A percentile compares a stretch with the other conserved stretches of the same genome.
Conservation (phyloP, 169 alveolate species). For the Eimeria maxima region DNA sequence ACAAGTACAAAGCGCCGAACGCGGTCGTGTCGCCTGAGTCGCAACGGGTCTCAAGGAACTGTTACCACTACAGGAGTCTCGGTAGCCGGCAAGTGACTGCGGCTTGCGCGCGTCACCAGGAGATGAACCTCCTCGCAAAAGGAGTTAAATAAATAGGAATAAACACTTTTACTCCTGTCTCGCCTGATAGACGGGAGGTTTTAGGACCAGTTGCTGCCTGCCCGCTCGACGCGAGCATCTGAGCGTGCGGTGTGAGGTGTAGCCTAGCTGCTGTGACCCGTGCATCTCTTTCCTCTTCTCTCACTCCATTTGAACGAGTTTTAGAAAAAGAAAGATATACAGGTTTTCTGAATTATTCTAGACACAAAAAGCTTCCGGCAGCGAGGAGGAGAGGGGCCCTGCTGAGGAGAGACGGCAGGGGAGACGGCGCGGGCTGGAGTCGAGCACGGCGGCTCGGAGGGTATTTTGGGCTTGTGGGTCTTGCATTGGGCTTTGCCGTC, state of each 20-base stretch:
- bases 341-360: no score
- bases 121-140: not conserved
- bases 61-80: no score
- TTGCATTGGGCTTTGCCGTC: not conserved
- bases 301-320: not conserved
- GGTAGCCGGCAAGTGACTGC: not conserved
- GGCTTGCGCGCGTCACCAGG: not conserved
- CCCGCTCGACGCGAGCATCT: conserved; percentile 55
- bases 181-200: not conserved
- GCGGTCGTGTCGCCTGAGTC: no score
- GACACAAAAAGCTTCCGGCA: not conserved
- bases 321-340: not conserved
- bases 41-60: no score
- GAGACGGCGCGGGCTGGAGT: conserved; percentile 75
- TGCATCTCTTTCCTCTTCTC: not conserved
- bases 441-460: conserved; percentile 65
- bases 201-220: not conserved
- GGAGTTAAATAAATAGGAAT: not conserved
- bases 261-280: not conserved
- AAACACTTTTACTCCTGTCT: not conserved
- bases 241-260: not conserved
- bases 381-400: conserved; percentile 26
- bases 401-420: conserved; percentile 61
- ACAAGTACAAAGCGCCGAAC: no score
- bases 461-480: conserved; percentile 18